phyloP scores from a whole-genome alignment of 495 filamentous ascomycete genomes.

The Parathielavia appendiculata region DNA sequence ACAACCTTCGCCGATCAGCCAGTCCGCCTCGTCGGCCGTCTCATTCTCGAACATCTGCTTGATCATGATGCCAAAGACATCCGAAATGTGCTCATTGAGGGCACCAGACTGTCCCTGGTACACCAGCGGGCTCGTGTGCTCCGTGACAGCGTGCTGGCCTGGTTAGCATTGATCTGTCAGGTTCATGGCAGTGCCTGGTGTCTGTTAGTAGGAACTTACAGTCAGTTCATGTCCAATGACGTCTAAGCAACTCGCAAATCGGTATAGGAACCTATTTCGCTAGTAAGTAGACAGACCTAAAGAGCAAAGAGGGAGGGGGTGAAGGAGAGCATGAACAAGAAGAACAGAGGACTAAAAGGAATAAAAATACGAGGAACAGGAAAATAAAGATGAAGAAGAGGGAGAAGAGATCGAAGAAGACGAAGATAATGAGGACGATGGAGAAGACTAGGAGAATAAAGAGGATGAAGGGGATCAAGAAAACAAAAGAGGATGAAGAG shows the following conservation, averaged over 20 bases:
- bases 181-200: neutral
- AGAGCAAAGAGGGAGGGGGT: too few species aligned
- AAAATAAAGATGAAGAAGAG: too few species aligned
- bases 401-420: too few species aligned
- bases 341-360: too few species aligned
- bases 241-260: slow-evolving; percentile 43
- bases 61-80: slow-evolving; percentile 51
- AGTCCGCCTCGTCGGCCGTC: slow-evolving; percentile 43
- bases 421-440: too few species aligned
- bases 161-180: neutral
- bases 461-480: too few species aligned
- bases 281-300: too few species aligned
- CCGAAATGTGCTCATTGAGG: slow-evolving; percentile 50
- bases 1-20: slow-evolving; percentile 49
- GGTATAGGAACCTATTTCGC: too few species aligned
- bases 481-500: too few species aligned
- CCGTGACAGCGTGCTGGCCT: slow-evolving; percentile 40
- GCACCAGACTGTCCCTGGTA: slow-evolving; percentile 43
- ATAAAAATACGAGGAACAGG: too few species aligned
- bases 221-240: slow-evolving; percentile 51
- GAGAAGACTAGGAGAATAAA: too few species aligned
- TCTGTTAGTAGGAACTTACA: neutral
- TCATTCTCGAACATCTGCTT: slow-evolving; percentile 45
- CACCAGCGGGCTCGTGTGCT: slow-evolving; percentile 40
- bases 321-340: too few species aligned